phyloP scores from a whole-genome alignment of 257 asterid genomes.

The Eucommia ulmoides region DNA sequence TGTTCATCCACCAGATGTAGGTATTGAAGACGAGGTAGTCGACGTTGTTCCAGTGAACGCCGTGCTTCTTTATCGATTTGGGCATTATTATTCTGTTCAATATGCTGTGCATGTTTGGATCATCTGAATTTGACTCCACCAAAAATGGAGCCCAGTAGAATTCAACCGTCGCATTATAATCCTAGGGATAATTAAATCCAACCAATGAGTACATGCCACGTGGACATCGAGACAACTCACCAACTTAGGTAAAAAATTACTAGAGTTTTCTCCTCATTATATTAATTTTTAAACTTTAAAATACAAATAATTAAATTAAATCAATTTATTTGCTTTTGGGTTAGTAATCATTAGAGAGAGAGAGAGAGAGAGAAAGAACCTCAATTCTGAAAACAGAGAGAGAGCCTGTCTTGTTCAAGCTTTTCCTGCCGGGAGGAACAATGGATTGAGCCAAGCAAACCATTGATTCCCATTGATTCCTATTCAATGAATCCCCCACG shows the following conservation, averaged over 20 bases:
- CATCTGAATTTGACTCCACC: conserved; percentile 83
- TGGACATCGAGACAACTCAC: not conserved
- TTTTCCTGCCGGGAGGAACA: conserved; percentile 37
- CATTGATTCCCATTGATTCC: conserved; percentile 92
- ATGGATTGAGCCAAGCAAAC: conserved; percentile 62
- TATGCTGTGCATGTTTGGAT: conserved; percentile 68
- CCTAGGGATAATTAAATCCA: conserved; percentile 17
- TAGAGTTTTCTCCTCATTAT: not conserved
- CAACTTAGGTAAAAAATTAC: not conserved
- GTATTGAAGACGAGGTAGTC: conserved; percentile 80
- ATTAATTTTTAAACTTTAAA: not conserved
- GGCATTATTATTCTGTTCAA: conserved; percentile 82
- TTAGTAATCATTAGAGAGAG: not conserved
- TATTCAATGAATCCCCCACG: conserved; percentile 72
- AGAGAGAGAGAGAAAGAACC: conserved; percentile 21
- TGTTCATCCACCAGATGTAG: conserved; percentile 97
- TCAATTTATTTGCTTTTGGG: not conserved
- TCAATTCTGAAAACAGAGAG: conserved; percentile 60
- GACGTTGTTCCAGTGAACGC: conserved; percentile 58
- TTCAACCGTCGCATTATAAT: conserved; percentile 75
- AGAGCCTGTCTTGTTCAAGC: conserved; percentile 69
- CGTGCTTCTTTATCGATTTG: conserved; percentile 60
- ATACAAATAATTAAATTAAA: not conserved
- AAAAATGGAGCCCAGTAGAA: conserved; percentile 92
- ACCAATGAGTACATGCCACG: not conserved